Evolutionary conservation across 345 rosid species (phyloP), one percentile per base, ranked within the genome.

Genomic region (Eucalyptus erythrocorys): DNA sequence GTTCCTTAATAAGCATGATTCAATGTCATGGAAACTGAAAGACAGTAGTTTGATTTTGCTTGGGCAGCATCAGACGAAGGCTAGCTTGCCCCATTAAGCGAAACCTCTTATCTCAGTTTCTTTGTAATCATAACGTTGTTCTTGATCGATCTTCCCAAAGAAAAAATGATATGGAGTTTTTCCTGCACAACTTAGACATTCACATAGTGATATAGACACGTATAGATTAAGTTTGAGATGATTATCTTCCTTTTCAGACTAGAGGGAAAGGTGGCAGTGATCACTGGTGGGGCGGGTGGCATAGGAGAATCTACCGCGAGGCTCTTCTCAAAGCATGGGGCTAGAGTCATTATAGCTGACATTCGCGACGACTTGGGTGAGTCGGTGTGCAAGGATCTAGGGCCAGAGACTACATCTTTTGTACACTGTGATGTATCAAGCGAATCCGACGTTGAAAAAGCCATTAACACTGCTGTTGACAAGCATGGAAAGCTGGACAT

Each of bases 231-330:
- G 64, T 26, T 57, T 24, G 16, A 30, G 34, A 61, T 61, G 17
- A 30, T 61, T 26, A 12, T 61, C 30, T 13, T 61, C 15, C 37
- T 68, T 17, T 42, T 32, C 84, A 90, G 91, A 59, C 87, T 89
- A 3, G 86, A 51, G 48, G 87, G 89, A 40, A 87, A 89, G 87
- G 89, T 89, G 87, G 91, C 89, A 21, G 16, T 89, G 14, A 45
- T 87, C 32, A 89, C 89, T 19, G 91, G 91, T 42, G 91, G 89
- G 42, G 87, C 91, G 10, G 47, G 91, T 5, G 91, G 81, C 79
- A 68, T 85, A 21, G 91, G 91, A 12, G 91, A 85, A 37, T n/a
- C 55, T 48, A 84, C 87, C 24, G 87, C 79, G 9, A 89, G 87
- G 43, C 86, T 71, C 80, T 68, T 68, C 80, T 68, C 24, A 9